These are phyloP conservation scores for Brassica nigra DNA, from an alignment of 345 rosid genomes.

Conservation along the genomic window DNA sequence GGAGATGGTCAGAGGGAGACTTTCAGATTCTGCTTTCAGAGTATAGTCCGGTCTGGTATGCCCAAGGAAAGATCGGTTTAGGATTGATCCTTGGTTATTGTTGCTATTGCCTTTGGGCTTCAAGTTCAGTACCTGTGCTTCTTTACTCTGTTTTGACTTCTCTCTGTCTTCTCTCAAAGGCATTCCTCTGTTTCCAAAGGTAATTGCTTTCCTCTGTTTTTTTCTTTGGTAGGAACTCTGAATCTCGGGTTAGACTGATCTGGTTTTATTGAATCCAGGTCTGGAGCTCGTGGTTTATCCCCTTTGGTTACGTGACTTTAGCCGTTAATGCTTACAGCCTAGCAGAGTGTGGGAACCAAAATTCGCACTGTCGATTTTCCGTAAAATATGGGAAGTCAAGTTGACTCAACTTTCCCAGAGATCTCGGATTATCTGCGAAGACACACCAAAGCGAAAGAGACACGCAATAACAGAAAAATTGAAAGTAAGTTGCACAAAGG, in stretches of 20 bases:
- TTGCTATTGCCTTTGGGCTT: constrained; percentile 59
- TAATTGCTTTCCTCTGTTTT: constrained; percentile 29
- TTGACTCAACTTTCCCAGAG: too few relatives aligned
- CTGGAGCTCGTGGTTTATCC: constrained; percentile 65
- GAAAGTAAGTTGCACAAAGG: too few relatives aligned
- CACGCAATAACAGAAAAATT: too few relatives aligned
- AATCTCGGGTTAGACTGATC: neutral
- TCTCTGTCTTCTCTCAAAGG: constrained; percentile 58
- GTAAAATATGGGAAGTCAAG: too few relatives aligned
- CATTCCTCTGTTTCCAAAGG: constrained; percentile 73
- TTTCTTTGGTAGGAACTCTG: neutral
- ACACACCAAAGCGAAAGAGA: too few relatives aligned
- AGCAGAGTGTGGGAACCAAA: constrained; percentile 40
- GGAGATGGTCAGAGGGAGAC: constrained; percentile 84
- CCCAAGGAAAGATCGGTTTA: constrained; percentile 52
- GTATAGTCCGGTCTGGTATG: constrained; percentile 62
- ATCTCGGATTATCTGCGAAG: too few relatives aligned
- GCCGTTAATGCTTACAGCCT: constrained; percentile 44
- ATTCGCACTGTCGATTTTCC: too few relatives aligned
- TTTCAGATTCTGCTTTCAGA: constrained; percentile 63
- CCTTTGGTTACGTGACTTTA: constrained; percentile 55
- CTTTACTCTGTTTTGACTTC: constrained; percentile 60
- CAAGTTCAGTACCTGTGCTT: constrained; percentile 51
- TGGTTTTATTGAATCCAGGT: constrained; percentile 35
- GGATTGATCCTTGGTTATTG: constrained; percentile 56